Base-by-base conservation (phyloP, 495 filamentous ascomycete species). In the Talaromyces stipitatus region DNA sequence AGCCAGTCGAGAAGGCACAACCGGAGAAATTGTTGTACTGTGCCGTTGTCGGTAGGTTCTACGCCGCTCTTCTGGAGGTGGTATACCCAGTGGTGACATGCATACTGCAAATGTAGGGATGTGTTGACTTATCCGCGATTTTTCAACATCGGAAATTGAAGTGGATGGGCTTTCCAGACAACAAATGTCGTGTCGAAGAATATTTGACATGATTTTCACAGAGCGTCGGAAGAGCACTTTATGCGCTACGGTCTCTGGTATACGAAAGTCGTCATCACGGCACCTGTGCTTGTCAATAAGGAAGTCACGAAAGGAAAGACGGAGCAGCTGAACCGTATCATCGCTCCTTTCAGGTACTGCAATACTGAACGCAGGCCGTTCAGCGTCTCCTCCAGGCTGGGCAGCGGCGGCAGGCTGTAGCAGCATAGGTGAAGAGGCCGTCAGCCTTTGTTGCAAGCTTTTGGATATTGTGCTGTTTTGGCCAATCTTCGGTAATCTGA, bases 221-320 rank as follows among this genome's bases (percentile, higher is more conserved):
- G 68, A 79, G 33, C 60, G 41, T 9, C 45, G 28, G 18, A 64
- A 65, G 45, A 80, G 55, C 32, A 26, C 60, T n/a, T 63, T 12
- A 58, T 80, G 66, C 1, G 62, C 58, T 52, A 60, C 38, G 54
- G 58, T 60, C 60, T 76, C 64, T 53, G 78, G 61, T 23, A 78
- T 60, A 62, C 64, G 70, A 61, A 76, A 76, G n/a, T 29, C n/a
- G 24, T 26, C 36, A 58, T 70, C 63, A 2, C 28, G 28, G 43
- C 69, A 67, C 47, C 62, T 62, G n/a, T 66, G 53, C 38, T 59
- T 45, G 60, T 75, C 68, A 48, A 80, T 48, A 8, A 83, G 70
- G 59, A 76, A 82, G 60, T 82, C 78, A 43, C 73, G 76, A 60
- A 83, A 79, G 10, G 77, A 80, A 14, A 65, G 69, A 57, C 82